Evolutionary conservation across 441 rosid species (phyloP), one percentile per base, ranked within the genome.

Genomic region (Manihot esculenta): DNA sequence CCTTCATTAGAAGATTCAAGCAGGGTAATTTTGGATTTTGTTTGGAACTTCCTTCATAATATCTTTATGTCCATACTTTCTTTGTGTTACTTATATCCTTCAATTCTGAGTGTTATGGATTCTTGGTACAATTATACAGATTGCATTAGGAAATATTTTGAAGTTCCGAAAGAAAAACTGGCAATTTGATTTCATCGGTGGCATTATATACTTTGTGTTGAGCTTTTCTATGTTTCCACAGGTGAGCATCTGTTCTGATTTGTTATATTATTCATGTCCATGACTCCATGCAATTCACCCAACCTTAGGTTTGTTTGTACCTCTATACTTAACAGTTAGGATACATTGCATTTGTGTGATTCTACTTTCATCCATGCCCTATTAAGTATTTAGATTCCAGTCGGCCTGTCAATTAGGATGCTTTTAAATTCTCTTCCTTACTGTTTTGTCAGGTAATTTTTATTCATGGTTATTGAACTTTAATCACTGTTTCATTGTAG

Each of bases 181-280:
- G 99, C 99, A 95, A 59, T 95, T 95, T 72, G 99, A 95, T 86
- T 86, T 93, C 73, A 95, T 95, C 64, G 99, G 99, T 69, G 99
- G 99, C 76, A 86, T 95, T 75, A 87, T 95, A 81, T 95, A 95
- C 85, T 95, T 95, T 68, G 72, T 95, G 62, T 74, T 95, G 86
- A 93, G 84, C 77, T 96, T 91, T 74, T 95, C 99, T 26, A 79
- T 88, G 88, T 95, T 95, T 72, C 99, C 99, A 21, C 98, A 88
- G 91, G 99, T 95, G 75, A 60, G 84, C 73, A 55, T 68, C 65
- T 71, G 65, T 73, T 64, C 58, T 42, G 15, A 71, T 65, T 18
- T 72, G 18, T 2, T 35, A 2, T 35, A 67, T 54, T 72, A 15
- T 56, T 42, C 51, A 26, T 33, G 62, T 57, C 62, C 50, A 54